Conservation (phyloP, 1,139 yeast genomes). For the Pichia sp. region DNA sequence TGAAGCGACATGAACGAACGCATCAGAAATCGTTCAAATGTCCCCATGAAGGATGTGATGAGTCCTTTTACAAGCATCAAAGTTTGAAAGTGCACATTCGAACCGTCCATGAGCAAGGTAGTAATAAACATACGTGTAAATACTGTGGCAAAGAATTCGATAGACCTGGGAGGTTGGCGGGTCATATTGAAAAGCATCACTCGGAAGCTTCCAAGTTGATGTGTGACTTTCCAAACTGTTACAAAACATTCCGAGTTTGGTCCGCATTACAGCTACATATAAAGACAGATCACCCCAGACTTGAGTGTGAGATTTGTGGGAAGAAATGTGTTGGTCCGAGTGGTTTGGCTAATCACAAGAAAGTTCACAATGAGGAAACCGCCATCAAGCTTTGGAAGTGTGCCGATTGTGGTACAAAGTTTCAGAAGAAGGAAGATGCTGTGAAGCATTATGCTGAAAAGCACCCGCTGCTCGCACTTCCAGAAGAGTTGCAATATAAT, state of each 20-base stretch:
- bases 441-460: constrained; percentile 33
- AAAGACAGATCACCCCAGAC: constrained; percentile 65
- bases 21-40: constrained; percentile 71
- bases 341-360: constrained; percentile 69
- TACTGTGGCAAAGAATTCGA: constrained; percentile 52
- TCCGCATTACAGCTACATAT: constrained; percentile 67
- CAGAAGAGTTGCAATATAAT: constrained; percentile 13
- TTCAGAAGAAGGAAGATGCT: constrained; percentile 37
- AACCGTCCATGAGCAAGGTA: constrained; percentile 49
- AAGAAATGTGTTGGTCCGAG: constrained; percentile 68
- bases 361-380: constrained; percentile 45
- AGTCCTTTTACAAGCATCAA: constrained; percentile 70
- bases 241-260: constrained; percentile 62
- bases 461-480: constrained; percentile 27
- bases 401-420: constrained; percentile 38
- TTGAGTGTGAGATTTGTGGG: constrained; percentile 60
- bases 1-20: constrained; percentile 66
- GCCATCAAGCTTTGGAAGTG: constrained; percentile 60
- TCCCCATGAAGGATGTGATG: constrained; percentile 52
- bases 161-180: constrained; percentile 54
- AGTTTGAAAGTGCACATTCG: constrained; percentile 68
- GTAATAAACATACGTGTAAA: constrained; percentile 39
- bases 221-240: constrained; percentile 59
- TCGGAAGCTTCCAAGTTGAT: constrained; percentile 48
- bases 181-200: constrained; percentile 58